A percentile compares a stretch with the other conserved stretches of the same genome.
phyloP scores from a whole-genome alignment of 768 basidiomycete species.

The Lactifluus subvellereus region DNA sequence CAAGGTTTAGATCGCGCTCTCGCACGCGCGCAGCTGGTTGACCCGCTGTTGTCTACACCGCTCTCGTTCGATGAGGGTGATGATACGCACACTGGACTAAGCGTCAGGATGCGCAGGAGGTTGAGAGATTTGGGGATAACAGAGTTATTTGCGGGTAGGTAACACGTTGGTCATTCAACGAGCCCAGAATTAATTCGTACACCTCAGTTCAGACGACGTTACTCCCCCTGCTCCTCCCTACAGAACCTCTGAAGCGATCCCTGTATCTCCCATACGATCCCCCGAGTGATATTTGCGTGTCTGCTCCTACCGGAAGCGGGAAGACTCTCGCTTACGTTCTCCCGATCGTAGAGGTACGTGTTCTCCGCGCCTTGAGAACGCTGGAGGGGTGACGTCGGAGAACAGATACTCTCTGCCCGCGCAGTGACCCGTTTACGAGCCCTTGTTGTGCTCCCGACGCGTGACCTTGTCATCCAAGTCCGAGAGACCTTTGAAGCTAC shows the following conservation, averaged over 20 bases:
- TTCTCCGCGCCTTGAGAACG: background rate
- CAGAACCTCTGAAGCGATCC: conserved; percentile 35
- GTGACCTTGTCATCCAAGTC: conserved; percentile 90
- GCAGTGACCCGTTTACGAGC: conserved; percentile 82
- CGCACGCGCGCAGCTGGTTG: conserved; percentile 61
- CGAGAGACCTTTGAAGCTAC: conserved; percentile 86
- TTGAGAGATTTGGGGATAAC: conserved; percentile 73
- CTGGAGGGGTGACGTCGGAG: background rate
- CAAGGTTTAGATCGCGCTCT: conserved; percentile 77
- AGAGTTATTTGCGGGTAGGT: conserved; percentile 83
- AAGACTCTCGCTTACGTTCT: conserved; percentile 96
- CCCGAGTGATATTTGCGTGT: conserved; percentile 83
- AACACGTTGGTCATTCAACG: background rate
- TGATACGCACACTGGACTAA: conserved; percentile 46
- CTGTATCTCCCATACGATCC: conserved; percentile 63
- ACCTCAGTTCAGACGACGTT: conserved; percentile 79
- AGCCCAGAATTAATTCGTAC: background rate
- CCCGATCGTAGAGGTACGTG: conserved; percentile 78
- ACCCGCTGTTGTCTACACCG: conserved; percentile 43
- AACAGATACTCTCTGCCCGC: conserved; percentile 62
- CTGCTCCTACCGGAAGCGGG: conserved; percentile 96
- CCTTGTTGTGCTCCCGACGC: conserved; percentile 85
- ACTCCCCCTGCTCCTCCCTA: conserved; percentile 70
- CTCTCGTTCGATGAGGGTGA: conserved; percentile 40
- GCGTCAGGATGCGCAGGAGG: conserved; percentile 53